A percentile compares a stretch with the other conserved stretches of the same genome.
Evolutionary conservation across 768 basidiomycete genomes (phyloP).

Genomic region (Roridomyces roridus): DNA sequence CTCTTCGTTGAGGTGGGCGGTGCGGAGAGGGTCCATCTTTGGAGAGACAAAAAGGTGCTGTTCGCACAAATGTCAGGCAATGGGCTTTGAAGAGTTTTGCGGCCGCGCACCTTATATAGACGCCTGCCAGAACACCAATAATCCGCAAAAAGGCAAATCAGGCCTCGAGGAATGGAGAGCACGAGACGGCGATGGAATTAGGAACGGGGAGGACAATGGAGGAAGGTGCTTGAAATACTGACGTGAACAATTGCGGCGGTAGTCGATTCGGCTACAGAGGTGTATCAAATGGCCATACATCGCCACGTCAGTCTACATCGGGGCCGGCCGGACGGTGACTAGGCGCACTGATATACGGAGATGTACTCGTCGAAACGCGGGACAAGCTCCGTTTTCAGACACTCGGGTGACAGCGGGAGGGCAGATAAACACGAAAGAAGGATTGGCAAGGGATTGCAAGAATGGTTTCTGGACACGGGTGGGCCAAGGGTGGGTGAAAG

Average conservation of each 20-base stretch:
- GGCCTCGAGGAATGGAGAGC: neutral
- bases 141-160: too few relatives aligned
- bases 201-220: neutral
- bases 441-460: too few relatives aligned
- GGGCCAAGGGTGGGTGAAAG: too few relatives aligned
- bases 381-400: too few relatives aligned
- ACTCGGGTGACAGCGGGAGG: too few relatives aligned
- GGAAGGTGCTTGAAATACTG: neutral
- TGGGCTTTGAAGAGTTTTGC: neutral
- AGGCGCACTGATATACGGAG: neutral
- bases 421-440: too few relatives aligned
- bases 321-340: too few relatives aligned
- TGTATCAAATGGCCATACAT: neutral
- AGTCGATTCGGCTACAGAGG: neutral
- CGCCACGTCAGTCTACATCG: neutral
- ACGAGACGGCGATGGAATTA: neutral
- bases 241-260: neutral
- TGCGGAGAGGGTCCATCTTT: conserved; percentile 11
- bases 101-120: neutral
- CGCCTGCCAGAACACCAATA: neutral
- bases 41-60: neutral
- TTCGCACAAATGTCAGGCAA: neutral
- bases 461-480: too few relatives aligned
- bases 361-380: neutral
- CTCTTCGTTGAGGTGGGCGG: conserved; percentile 14